Percentiles rank a stretch among this genome's conserved stretches.
These are phyloP conservation scores for Urochloa ruziziensis DNA, from an alignment of 176 grass and related monocot species.

Conservation along the genomic window DNA sequence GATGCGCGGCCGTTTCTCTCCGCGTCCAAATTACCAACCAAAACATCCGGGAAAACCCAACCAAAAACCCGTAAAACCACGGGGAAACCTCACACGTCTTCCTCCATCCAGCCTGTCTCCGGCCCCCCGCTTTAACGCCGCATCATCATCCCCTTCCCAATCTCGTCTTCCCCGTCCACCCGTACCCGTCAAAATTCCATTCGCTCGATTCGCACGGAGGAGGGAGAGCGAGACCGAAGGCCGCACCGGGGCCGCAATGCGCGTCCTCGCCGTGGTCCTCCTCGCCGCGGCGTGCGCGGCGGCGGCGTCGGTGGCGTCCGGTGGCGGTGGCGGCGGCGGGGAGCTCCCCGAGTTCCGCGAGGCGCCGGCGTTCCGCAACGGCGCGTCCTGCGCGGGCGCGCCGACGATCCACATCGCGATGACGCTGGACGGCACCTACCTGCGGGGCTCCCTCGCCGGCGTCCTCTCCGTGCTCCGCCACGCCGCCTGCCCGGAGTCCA, in stretches of 20 bases:
- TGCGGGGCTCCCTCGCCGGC: constrained; percentile 87
- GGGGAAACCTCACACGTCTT: constrained; percentile 40
- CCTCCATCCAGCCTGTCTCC: constrained; percentile 66
- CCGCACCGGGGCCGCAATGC: constrained; percentile 38
- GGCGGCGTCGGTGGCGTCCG: background rate
- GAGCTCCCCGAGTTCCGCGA: constrained; percentile 79
- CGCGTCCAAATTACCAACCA: background rate
- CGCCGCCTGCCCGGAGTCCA: constrained; percentile 89
- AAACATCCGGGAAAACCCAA: constrained; percentile 21
- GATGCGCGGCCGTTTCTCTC: too few species aligned
- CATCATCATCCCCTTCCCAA: constrained; percentile 18
- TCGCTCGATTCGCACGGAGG: background rate
- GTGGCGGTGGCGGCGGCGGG: background rate
- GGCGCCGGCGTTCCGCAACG: constrained; percentile 92
- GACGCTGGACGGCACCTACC: constrained; percentile 93
- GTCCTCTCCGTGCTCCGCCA: constrained; percentile 93
- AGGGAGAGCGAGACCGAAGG: background rate
- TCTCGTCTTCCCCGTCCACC: constrained; percentile 4
- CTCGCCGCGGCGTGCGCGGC: background rate
- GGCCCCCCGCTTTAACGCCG: constrained; percentile 31
- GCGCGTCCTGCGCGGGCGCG: constrained; percentile 48
- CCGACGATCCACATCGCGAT: constrained; percentile 92
- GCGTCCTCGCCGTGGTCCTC: constrained; percentile 32
- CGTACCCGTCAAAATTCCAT: constrained; percentile 15
- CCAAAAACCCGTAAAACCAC: constrained; percentile 35